A percentile compares a stretch with the other conserved stretches of the same genome.
Evolutionary conservation across 2,329 filamentous ascomycete genomes (phyloP).

Genomic region (Cyclaneusma minus): DNA sequence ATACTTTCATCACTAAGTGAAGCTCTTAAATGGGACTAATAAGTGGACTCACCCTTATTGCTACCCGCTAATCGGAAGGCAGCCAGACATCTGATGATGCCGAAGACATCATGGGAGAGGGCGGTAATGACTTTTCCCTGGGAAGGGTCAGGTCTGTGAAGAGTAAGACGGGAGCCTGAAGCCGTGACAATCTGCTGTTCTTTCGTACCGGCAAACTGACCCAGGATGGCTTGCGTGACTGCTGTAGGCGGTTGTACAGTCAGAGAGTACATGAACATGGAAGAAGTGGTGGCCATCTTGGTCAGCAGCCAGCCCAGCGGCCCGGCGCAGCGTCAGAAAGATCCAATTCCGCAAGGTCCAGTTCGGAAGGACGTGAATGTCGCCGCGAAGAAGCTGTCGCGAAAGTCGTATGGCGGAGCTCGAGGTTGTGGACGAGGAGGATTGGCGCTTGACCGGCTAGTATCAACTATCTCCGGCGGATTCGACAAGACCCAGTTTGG

Average conservation of each 20-base stretch:
- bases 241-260: constrained; percentile 87
- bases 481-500: too few relatives aligned
- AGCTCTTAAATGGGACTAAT: constrained; percentile 25
- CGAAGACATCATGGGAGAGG: constrained; percentile 87
- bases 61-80: constrained; percentile 87
- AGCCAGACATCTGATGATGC: constrained; percentile 79
- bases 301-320: constrained; percentile 11
- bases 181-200: constrained; percentile 96
- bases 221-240: constrained; percentile 78
- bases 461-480: too few relatives aligned
- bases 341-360: too few relatives aligned
- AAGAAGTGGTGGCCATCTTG: constrained; percentile 87
- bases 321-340: constrained; percentile 12
- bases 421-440: too few relatives aligned
- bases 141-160: constrained; percentile 72
- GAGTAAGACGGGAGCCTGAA: constrained; percentile 75
- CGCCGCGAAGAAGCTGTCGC: too few relatives aligned
- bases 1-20: constrained; percentile 52
- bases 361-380: too few relatives aligned
- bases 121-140: constrained; percentile 78
- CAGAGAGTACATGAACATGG: constrained; percentile 97
- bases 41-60: constrained; percentile 69
- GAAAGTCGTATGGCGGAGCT: too few relatives aligned
- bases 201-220: constrained; percentile 90
- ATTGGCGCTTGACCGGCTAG: too few relatives aligned